phyloP scores from a whole-genome alignment of 2,329 filamentous ascomycete genomes.

The Fusarium stilboides region DNA sequence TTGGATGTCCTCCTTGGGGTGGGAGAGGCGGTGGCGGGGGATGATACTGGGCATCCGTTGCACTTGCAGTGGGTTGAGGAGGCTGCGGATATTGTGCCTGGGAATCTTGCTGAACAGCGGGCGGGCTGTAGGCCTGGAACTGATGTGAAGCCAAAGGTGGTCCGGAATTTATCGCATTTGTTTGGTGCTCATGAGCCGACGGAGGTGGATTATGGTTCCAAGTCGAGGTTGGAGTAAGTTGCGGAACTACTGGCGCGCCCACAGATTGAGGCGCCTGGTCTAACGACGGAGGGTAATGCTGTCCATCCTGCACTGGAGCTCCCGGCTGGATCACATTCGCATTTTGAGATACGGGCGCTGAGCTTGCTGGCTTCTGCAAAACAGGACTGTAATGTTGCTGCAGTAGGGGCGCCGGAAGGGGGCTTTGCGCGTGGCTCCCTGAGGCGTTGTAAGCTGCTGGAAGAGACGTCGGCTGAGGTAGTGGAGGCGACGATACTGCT shows the following conservation, averaged over 20 bases:
- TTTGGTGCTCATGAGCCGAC: neutral
- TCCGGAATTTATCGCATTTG: neutral
- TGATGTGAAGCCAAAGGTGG: neutral
- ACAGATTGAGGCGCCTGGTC: neutral
- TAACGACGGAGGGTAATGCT: neutral
- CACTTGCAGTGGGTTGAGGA: rapidly evolving
- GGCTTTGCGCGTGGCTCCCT: neutral
- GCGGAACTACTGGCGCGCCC: neutral
- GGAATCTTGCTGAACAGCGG: neutral
- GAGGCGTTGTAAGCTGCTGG: neutral
- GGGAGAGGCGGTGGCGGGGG: neutral
- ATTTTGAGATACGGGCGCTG: neutral
- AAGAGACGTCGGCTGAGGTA: neutral
- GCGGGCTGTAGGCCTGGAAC: neutral
- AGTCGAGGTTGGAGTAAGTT: neutral
- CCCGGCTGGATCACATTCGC: neutral
- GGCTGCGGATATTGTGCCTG: neutral
- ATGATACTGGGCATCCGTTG: neutral
- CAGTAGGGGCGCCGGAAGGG: neutral
- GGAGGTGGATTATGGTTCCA: neutral
- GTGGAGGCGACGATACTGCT: neutral
- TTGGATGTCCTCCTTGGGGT: neutral
- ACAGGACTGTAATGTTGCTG: slow-evolving; percentile 1
- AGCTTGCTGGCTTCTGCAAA: neutral
- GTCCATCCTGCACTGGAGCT: neutral